Base-by-base conservation (phyloP, 2,329 filamentous ascomycete species). In the Pseudonectria buxi region DNA sequence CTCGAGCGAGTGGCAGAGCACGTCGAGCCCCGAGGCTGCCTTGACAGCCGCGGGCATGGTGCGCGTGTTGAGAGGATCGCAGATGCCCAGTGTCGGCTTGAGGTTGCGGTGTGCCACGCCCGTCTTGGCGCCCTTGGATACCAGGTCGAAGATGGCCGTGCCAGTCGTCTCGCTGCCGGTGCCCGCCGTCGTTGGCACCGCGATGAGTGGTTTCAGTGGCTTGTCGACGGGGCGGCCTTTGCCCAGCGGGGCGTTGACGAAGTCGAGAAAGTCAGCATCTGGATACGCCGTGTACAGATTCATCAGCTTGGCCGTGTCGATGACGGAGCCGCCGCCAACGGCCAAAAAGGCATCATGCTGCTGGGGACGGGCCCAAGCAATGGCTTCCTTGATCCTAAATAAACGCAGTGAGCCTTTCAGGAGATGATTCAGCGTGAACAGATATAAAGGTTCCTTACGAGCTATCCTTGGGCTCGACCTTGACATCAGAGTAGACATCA, bases 291-390 rank as follows among this genome's bases (percentile, higher is more conserved):
- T 85, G 65, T 96, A 96, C 0, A 98, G 74, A 57, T 98, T 98
- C 89, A 98, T 96, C 37, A 98, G 73, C 64, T 98, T 98, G 36
- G 92, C 90, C 1, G 92, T 98, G 63, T 98, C 92, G 49, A 98
- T 98, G 47, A 96, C 92, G 26, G 87, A 94, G 26, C 92, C 92
- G 49, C 62, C 75, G 18, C 85, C 92, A 12, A 98, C 92, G 14
- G 92, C 92, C 12, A 98, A 72, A 59, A 94, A 95, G 3, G 86
- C 87, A 62, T 96, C 92, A 0, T 88, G 84, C 18, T 73, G 63
- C 57, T 87, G 86, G 1, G 83, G 79, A 50, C 89, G 90, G 13
- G 80, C 80, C 65, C 88, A 94, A 1, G 74, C 83, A 55, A 98
- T 95, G 6, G 92, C 92, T 45, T 94, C 84, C 51, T 85, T 84